phyloP scores from a whole-genome alignment of 768 basidiomycete species.

The Amanita inopinata region DNA sequence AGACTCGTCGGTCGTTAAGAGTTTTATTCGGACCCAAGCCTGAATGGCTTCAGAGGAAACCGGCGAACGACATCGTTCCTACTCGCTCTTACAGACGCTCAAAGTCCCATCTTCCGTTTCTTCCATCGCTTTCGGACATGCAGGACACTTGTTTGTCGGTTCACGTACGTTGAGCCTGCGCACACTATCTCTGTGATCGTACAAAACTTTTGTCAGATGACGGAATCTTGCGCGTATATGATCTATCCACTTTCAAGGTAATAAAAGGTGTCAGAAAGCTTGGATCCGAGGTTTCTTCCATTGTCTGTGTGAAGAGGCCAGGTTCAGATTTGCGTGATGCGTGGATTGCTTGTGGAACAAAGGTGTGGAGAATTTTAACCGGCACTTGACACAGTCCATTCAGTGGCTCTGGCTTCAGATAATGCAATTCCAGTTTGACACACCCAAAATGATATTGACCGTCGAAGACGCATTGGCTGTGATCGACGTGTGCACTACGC shows the following conservation, averaged over 20 bases:
- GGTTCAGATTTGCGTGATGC: slow-evolving; percentile 35
- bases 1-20: too few relatives aligned
- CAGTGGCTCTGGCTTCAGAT: slow-evolving; percentile 16
- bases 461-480: slow-evolving; percentile 35
- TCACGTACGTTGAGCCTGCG: slow-evolving; percentile 34
- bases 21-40: too few relatives aligned
- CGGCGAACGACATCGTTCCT: slow-evolving; percentile 2
- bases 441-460: slow-evolving; percentile 42
- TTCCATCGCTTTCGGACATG: slow-evolving; percentile 39
- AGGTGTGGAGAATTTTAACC: slow-evolving; percentile 28
- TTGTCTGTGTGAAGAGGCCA: slow-evolving; percentile 34
- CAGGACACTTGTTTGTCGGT: slow-evolving; percentile 45
- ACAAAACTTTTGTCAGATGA: slow-evolving; percentile 24
- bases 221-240: slow-evolving; percentile 60
- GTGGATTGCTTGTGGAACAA: slow-evolving; percentile 59
- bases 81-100: slow-evolving; percentile 20
- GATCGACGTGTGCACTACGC: slow-evolving; percentile 39
- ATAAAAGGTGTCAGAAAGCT: slow-evolving; percentile 52
- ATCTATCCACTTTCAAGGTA: slow-evolving; percentile 48
- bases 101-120: slow-evolving; percentile 42
- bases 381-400: not conserved
- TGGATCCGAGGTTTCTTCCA: slow-evolving; percentile 51
- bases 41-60: not conserved
- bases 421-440: slow-evolving; percentile 38
- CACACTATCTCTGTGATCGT: slow-evolving; percentile 1